Base-by-base conservation (phyloP, 2,329 filamentous ascomycete genomes). In the Stemphylium lycopersici region DNA sequence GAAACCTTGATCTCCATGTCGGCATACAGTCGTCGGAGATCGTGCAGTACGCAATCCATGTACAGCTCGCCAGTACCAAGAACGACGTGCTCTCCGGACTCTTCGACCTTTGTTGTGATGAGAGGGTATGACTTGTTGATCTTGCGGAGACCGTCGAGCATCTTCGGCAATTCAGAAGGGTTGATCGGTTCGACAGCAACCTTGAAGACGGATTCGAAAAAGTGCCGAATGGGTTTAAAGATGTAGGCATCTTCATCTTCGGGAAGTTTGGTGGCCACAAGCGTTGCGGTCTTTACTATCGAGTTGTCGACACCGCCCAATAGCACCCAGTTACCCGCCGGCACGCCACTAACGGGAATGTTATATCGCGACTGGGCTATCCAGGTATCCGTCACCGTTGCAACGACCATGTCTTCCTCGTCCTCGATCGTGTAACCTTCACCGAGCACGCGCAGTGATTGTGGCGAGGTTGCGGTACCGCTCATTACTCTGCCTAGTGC, bases 1-100 rank as follows among this genome's bases (percentile, higher is more conserved):
- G 95, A 99, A 43, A 99, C 91, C 78, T 98, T 98, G 78, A 99
- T 90, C 74, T 99, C 95, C 95, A 99, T 99, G 69, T 98, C 93
- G 12, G 95, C 93, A 72, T 97, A 99, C n/a, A 98, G 78, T 36
- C 88, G 86, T 48, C 95, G 89, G 41, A 99, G 83, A 72, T 99
- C 95, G 75, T 99, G 95, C 40, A 99, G 83, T 3, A 99, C 93
- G 69, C 95, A 99, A 75, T 99, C 95, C 93, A 99, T 98, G 79
- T 99, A 99, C n/a, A 99, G 82, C 75, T 99, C 95, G 56, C 95
- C 95, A 0, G 95, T 99, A 20, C 95, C 95, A 4, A 99, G 84
- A 41, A 99, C 84, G 62, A 99, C 89, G 72, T 99, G 95, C 76
- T 99, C 95, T 45, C 95, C 95, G 1, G 92, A 97, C 77, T 99